Percentiles rank a stretch among this genome's conserved stretches.
Evolutionary conservation across 2,329 filamentous ascomycete species (phyloP).

Genomic region (Plectosphaerella plurivora): DNA sequence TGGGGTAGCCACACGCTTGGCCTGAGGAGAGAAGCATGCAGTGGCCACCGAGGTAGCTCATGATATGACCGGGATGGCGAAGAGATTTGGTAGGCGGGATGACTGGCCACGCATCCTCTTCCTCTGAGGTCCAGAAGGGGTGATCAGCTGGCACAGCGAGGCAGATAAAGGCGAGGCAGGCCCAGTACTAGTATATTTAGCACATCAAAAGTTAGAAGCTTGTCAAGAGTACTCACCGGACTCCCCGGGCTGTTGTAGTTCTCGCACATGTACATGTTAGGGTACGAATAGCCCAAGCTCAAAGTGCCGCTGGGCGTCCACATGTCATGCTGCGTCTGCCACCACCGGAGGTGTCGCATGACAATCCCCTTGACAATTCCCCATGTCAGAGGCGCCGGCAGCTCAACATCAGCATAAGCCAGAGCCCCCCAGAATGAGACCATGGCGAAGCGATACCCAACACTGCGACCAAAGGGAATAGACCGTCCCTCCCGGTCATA

Average conservation of each 20-base stretch:
- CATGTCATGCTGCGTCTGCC: slow-evolving; percentile 70
- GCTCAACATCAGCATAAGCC: slow-evolving; percentile 70
- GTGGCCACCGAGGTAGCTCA: slow-evolving; percentile 66
- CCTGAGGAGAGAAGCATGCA: slow-evolving; percentile 72
- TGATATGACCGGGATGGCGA: slow-evolving; percentile 68
- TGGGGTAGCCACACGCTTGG: slow-evolving; percentile 77
- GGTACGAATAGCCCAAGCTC: slow-evolving; percentile 72
- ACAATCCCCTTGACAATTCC: slow-evolving; percentile 75
- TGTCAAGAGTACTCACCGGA: slow-evolving; percentile 32
- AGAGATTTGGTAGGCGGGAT: slow-evolving; percentile 59
- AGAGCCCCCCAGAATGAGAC: slow-evolving; percentile 78
- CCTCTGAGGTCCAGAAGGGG: slow-evolving; percentile 69
- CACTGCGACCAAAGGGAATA: slow-evolving; percentile 72
- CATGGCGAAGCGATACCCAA: slow-evolving; percentile 82
- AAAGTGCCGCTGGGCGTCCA: slow-evolving; percentile 72
- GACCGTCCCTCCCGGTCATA: slow-evolving; percentile 68
- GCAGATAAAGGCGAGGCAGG: slow-evolving; percentile 72
- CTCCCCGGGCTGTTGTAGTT: slow-evolving; percentile 78
- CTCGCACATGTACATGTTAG: slow-evolving; percentile 77
- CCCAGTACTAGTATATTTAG: slow-evolving; percentile 59
- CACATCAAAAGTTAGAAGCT: no score
- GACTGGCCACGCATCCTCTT: slow-evolving; percentile 53
- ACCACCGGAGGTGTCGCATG: slow-evolving; percentile 72
- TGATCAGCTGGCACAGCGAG: slow-evolving; percentile 65
- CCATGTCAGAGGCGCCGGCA: slow-evolving; percentile 69